These are phyloP conservation scores for Inga oerstediana DNA, from an alignment of 306 rosid genomes.

Conservation along the genomic window DNA sequence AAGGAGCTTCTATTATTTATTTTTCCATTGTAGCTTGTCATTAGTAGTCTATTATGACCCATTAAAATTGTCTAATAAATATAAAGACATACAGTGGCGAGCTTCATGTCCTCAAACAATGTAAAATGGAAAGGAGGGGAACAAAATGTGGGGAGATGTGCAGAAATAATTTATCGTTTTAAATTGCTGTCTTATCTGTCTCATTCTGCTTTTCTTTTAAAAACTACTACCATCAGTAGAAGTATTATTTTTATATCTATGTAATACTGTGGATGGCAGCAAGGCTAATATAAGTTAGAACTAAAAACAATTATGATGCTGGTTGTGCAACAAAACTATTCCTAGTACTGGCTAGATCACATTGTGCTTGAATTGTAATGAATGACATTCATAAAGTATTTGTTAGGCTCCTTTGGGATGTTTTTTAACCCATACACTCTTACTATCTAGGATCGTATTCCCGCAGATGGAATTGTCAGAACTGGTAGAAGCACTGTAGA, in stretches of 20 bases:
- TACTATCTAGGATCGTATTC: slow-evolving; percentile 76
- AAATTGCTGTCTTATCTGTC: not conserved
- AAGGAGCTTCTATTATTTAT: slow-evolving; percentile 5
- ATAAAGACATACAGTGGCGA: not conserved
- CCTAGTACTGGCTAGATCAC: slow-evolving; percentile 31
- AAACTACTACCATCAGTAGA: not conserved
- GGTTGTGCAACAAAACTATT: slow-evolving; percentile 35
- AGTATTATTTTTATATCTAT: not conserved
- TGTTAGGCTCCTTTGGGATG: slow-evolving; percentile 11
- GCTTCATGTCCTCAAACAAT: slow-evolving; percentile 19
- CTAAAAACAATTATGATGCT: slow-evolving; percentile 3
- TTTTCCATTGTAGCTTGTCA: not conserved
- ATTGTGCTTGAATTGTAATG: slow-evolving; percentile 15
- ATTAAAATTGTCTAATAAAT: slow-evolving; percentile 14
- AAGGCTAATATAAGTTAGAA: not conserved
- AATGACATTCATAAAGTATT: slow-evolving; percentile 17
- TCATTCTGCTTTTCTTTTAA: slow-evolving; percentile 18
- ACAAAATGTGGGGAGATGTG: not conserved
- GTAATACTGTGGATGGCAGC: not conserved
- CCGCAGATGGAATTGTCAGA: slow-evolving; percentile 93
- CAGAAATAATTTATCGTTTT: not conserved
- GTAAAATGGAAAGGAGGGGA: too few relatives aligned
- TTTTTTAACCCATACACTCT: slow-evolving; percentile 29
- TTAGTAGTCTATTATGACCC: slow-evolving; percentile 2
- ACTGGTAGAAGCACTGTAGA: slow-evolving; percentile 95